These are phyloP conservation scores for Moringa oleifera DNA, from an alignment of 345 rosid species.

Conservation along the genomic window DNA sequence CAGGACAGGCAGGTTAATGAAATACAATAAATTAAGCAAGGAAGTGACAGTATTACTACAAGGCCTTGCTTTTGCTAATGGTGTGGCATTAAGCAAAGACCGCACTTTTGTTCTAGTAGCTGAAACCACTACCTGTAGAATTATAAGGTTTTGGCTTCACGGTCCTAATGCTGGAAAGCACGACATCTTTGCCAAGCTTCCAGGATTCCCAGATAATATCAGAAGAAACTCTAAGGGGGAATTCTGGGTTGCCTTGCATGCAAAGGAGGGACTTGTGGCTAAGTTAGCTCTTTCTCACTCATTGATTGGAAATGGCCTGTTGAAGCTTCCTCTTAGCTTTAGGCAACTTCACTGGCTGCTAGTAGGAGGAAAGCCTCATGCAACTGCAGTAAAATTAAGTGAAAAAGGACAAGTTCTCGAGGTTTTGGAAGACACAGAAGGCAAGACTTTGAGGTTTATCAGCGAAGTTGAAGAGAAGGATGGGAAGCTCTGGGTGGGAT, in stretches of 20 bases:
- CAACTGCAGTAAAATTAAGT: slow-evolving; percentile 51
- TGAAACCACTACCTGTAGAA: slow-evolving; percentile 35
- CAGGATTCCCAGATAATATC: slow-evolving; percentile 65
- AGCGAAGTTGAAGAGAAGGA: slow-evolving; percentile 76
- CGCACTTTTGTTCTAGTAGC: slow-evolving; percentile 46
- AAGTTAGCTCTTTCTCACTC: slow-evolving; percentile 33
- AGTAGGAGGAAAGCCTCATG: slow-evolving; percentile 55
- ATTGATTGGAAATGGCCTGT: slow-evolving; percentile 37
- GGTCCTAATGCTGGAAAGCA: slow-evolving; percentile 36
- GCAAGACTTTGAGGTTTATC: slow-evolving; percentile 45
- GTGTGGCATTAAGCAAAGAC: slow-evolving; percentile 68
- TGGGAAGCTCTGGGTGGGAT: slow-evolving; percentile 64
- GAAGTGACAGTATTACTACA: slow-evolving; percentile 42
- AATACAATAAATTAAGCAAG: slow-evolving; percentile 49
- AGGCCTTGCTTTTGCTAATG: slow-evolving; percentile 68
- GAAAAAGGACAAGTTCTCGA: slow-evolving; percentile 47
- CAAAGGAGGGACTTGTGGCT: slow-evolving; percentile 43
- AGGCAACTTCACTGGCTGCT: slow-evolving; percentile 50
- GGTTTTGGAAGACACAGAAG: slow-evolving; percentile 47
- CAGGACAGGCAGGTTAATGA: slow-evolving; percentile 59
- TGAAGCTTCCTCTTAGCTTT: slow-evolving; percentile 36
- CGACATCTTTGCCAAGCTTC: slow-evolving; percentile 47
- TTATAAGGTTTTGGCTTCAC: slow-evolving; percentile 46
- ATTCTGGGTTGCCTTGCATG: slow-evolving; percentile 75
- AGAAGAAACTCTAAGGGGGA: slow-evolving; percentile 53